A percentile compares a stretch with the other conserved stretches of the same genome.
Evolutionary conservation across 148 eudicot genomes (phyloP).

Genomic region (Nyssa sinensis): DNA sequence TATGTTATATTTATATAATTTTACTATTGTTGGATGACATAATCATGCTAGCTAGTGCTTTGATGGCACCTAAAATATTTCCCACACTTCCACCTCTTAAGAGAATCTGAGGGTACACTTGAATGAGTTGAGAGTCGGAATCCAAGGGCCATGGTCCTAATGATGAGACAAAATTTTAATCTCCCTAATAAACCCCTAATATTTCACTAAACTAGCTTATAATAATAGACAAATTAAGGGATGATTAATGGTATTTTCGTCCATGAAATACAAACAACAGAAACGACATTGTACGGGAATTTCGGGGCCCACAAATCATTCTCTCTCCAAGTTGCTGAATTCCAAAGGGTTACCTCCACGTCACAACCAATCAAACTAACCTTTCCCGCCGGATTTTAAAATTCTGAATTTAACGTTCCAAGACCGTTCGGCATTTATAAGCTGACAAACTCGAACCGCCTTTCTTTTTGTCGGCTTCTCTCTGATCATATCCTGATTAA

Average conservation of each 20-base stretch:
- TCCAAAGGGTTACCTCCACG: constrained; percentile 13
- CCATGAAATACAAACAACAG: constrained; percentile 20
- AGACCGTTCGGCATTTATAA: constrained; percentile 20
- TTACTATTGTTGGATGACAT: too few relatives aligned
- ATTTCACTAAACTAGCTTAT: not conserved
- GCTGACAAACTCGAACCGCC: constrained; percentile 19
- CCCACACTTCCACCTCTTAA: too few relatives aligned
- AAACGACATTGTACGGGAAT: constrained; percentile 23
- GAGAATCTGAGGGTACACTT: too few relatives aligned
- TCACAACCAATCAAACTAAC: constrained; percentile 13
- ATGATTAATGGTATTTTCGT: not conserved
- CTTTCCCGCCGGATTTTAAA: constrained; percentile 24
- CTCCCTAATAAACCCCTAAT: constrained; percentile 1
- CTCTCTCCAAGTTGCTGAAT: constrained; percentile 28
- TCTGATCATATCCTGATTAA: not conserved
- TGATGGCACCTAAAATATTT: too few relatives aligned
- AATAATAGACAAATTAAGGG: not conserved
- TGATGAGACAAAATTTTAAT: constrained; percentile 13
- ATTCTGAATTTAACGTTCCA: constrained; percentile 20
- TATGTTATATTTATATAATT: too few relatives aligned
- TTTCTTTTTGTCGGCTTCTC: constrained; percentile 23
- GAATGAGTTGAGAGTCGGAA: too few relatives aligned
- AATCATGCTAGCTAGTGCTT: too few relatives aligned
- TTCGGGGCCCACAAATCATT: constrained; percentile 25
- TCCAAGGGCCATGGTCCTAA: not conserved